Percentiles rank a stretch among this genome's conserved stretches.
Conservation (phyloP, 2,329 filamentous ascomycete species). For the Hypoxylon sp. region DNA sequence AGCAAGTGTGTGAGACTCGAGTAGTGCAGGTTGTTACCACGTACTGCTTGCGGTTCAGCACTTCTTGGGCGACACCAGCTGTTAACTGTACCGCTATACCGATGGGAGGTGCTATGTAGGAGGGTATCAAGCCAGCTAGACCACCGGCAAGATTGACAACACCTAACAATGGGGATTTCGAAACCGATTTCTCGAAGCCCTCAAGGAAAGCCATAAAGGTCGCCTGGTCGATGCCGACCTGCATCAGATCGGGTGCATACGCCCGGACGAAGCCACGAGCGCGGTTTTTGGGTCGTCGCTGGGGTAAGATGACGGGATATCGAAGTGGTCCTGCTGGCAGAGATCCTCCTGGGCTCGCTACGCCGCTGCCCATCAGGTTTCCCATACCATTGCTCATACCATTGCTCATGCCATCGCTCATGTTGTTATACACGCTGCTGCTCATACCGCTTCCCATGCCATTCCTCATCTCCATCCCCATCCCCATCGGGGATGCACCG, state of each 20-base stretch:
- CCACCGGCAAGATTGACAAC: constrained; percentile 35
- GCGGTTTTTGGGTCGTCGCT: constrained; percentile 45
- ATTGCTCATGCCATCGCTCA: neutral
- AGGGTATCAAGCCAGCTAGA: constrained; percentile 26
- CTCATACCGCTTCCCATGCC: neutral
- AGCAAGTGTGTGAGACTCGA: neutral
- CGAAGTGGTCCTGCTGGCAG: constrained; percentile 24
- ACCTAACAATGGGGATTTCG: constrained; percentile 17
- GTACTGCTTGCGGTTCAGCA: constrained; percentile 32
- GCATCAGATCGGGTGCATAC: constrained; percentile 44
- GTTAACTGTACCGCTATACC: constrained; percentile 24
- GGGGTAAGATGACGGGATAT: constrained; percentile 45
- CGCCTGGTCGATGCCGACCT: constrained; percentile 43
- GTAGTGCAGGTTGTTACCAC: neutral
- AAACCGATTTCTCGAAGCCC: constrained; percentile 39
- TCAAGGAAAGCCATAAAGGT: constrained; percentile 47
- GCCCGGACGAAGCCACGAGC: constrained; percentile 47
- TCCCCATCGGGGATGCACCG: neutral
- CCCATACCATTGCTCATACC: constrained; percentile 1
- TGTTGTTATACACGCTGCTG: neutral
- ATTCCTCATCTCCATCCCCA: neutral
- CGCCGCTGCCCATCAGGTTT: neutral
- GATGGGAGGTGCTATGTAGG: constrained; percentile 22
- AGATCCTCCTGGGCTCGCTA: neutral
- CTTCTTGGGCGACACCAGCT: constrained; percentile 28